phyloP scores from a whole-genome alignment of 345 rosid genomes.

The Zanthoxylum bungeanum region DNA sequence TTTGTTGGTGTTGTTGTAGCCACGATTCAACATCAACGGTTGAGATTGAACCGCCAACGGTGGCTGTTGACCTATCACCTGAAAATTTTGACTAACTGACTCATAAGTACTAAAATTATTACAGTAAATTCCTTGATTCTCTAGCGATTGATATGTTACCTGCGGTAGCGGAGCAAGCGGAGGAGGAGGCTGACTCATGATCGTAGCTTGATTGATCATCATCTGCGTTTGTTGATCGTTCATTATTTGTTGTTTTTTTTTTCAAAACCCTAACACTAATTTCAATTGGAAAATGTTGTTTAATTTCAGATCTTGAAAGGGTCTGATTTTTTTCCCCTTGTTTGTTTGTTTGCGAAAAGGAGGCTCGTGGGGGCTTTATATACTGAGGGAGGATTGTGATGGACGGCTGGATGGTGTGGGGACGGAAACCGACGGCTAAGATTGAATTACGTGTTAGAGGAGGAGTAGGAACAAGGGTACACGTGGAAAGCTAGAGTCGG shows the following conservation, averaged over 20 bases:
- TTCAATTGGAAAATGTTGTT: not conserved
- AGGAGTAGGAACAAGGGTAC: not conserved
- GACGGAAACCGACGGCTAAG: not conserved
- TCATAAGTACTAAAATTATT: not conserved
- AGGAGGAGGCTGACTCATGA: conserved; percentile 44
- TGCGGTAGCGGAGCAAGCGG: conserved; percentile 40
- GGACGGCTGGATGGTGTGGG: not conserved
- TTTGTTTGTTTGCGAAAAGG: not conserved
- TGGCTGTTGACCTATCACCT: conserved; percentile 28
- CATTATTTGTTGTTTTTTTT: conserved; percentile 30
- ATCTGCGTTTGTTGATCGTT: conserved; percentile 49
- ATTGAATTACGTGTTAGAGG: not conserved
- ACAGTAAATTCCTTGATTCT: not conserved
- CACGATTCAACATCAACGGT: conserved; percentile 47
- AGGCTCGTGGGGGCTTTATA: not conserved
- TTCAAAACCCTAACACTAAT: conserved; percentile 11
- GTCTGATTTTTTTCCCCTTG: not conserved
- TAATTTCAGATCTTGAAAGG: too few species aligned
- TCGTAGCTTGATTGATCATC: conserved; percentile 46
- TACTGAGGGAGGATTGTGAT: not conserved
- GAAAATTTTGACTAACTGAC: conserved; percentile 11
- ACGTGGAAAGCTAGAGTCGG: not conserved
- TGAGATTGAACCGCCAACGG: conserved; percentile 31
- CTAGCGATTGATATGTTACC: conserved; percentile 23
- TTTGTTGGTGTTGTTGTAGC: conserved; percentile 38